These are phyloP conservation scores for Pluteus cervinus DNA, from an alignment of 768 basidiomycete species.

Conservation along the genomic window DNA sequence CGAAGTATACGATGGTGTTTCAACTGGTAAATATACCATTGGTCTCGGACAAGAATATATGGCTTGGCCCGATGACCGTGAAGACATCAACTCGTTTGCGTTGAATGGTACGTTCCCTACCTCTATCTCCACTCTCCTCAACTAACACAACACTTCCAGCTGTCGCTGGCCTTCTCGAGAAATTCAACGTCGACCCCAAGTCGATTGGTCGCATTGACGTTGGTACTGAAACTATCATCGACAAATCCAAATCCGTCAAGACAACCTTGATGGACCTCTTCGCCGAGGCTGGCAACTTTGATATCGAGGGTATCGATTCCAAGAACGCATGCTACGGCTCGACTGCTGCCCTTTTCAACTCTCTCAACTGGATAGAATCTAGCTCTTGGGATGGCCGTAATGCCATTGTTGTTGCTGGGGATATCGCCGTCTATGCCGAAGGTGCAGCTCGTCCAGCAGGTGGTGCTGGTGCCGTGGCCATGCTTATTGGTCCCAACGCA, in stretches of 20 bases:
- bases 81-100: slow-evolving; percentile 98
- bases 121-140: not conserved
- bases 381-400: slow-evolving; percentile 96
- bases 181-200: slow-evolving; percentile 93
- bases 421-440: slow-evolving; percentile 98
- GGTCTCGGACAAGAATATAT: slow-evolving; percentile 97
- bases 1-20: slow-evolving; percentile 89
- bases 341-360: slow-evolving; percentile 98
- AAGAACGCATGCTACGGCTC: slow-evolving; percentile 99
- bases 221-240: slow-evolving; percentile 98
- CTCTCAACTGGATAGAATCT: slow-evolving; percentile 96
- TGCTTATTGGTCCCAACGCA: slow-evolving; percentile 94
- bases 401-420: slow-evolving; percentile 94
- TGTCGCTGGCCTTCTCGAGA: slow-evolving; percentile 83
- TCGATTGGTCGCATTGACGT: slow-evolving; percentile 98
- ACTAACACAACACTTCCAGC: slow-evolving; percentile 36
- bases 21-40: slow-evolving; percentile 97
- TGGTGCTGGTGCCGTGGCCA: slow-evolving; percentile 92
- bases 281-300: slow-evolving; percentile 84
- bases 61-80: slow-evolving; percentile 98
- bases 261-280: slow-evolving; percentile 99
- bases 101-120: slow-evolving; percentile 64
- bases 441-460: slow-evolving; percentile 93
- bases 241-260: slow-evolving; percentile 99
- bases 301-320: slow-evolving; percentile 98